Evolutionary conservation across 345 rosid species (phyloP).

Genomic region (Aethionema arabicum): DNA sequence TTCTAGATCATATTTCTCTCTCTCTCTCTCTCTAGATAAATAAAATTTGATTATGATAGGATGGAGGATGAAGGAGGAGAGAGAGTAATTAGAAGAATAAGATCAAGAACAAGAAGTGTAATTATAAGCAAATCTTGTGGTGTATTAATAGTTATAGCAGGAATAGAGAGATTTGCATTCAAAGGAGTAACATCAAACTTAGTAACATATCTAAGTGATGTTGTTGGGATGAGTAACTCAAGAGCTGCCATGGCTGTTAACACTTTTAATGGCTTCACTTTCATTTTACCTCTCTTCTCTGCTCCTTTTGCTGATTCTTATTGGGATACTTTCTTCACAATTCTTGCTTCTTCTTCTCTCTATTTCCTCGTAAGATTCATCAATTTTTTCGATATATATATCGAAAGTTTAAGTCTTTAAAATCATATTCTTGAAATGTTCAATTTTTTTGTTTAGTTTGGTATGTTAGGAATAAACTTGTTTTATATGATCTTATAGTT

Average conservation of each 20-base stretch:
- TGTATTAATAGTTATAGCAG: slow-evolving; percentile 85
- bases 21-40: no score
- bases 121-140: slow-evolving; percentile 55
- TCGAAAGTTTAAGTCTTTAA: no score
- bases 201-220: slow-evolving; percentile 85
- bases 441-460: no score
- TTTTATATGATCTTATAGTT: no score
- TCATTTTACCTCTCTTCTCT: slow-evolving; percentile 71
- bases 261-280: slow-evolving; percentile 89
- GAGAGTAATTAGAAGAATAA: slow-evolving; percentile 25
- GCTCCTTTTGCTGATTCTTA: slow-evolving; percentile 83
- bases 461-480: no score
- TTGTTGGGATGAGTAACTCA: slow-evolving; percentile 78
- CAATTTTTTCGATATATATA: no score
- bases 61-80: slow-evolving; percentile 45
- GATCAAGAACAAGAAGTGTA: slow-evolving; percentile 30
- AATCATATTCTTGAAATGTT: no score
- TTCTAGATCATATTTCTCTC: no score
- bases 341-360: slow-evolving; percentile 67
- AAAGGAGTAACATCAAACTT: slow-evolving; percentile 95
- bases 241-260: slow-evolving; percentile 86
- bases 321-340: slow-evolving; percentile 76
- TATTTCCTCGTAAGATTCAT: slow-evolving; percentile 61
- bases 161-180: slow-evolving; percentile 92
- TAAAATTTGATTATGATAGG: background rate